phyloP scores from a whole-genome alignment of 2,329 filamentous ascomycete genomes.

The Furcasterigmium furcatum region DNA sequence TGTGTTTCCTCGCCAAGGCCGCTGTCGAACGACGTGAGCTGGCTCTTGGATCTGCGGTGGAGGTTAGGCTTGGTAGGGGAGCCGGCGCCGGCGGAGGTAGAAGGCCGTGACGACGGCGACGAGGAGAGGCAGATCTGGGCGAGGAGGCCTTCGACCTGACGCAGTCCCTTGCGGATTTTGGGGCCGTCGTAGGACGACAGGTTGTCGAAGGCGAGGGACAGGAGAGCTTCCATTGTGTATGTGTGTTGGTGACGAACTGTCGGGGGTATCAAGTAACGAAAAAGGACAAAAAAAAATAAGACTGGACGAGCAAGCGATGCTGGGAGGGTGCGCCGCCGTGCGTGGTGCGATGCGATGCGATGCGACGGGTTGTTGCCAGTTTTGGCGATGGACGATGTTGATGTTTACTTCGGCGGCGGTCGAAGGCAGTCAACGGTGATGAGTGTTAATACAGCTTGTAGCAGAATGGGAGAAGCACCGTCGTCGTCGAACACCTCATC shows the following conservation, averaged over 20 bases:
- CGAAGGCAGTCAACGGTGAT: too few species aligned
- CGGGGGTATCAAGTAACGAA: constrained; percentile 4
- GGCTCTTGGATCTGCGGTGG: constrained; percentile 3
- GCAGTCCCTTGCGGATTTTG: constrained; percentile 90
- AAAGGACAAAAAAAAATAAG: constrained; percentile 8
- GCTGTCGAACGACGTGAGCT: constrained; percentile 8
- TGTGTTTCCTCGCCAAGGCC: constrained; percentile 15
- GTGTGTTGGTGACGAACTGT: constrained; percentile 4
- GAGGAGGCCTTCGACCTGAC: constrained; percentile 89
- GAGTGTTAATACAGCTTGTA: constrained; percentile 7
- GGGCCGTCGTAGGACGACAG: constrained; percentile 85
- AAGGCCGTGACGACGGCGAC: constrained; percentile 2
- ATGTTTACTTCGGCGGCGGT: too few species aligned
- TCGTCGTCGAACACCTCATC: background rate
- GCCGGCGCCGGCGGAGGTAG: background rate
- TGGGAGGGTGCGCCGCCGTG: background rate
- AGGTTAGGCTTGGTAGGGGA: constrained; percentile 1
- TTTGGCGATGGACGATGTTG: too few species aligned
- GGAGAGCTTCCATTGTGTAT: constrained; percentile 76
- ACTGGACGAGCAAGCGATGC: too few species aligned
- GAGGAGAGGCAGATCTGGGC: constrained; percentile 86
- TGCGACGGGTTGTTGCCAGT: too few species aligned
- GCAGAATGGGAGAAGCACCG: constrained; percentile 1
- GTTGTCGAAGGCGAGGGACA: constrained; percentile 94
- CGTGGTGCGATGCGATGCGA: background rate